Evolutionary conservation across 768 basidiomycete genomes (phyloP).

Genomic region (Lactarius sp.): DNA sequence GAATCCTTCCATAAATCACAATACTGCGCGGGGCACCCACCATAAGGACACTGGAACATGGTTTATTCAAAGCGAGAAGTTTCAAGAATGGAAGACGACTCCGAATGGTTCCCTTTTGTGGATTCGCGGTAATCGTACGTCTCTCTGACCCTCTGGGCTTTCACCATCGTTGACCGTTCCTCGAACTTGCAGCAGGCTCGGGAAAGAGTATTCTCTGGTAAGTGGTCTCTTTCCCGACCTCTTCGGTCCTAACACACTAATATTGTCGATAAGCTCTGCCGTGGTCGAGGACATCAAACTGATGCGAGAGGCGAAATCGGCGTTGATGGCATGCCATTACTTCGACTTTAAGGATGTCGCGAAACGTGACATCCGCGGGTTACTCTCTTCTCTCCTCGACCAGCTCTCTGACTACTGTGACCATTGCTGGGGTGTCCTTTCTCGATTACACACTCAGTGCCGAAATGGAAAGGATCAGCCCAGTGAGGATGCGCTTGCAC

Average conservation of each 20-base stretch:
- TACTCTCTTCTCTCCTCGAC: neutral
- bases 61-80: too few relatives aligned
- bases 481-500: too few relatives aligned
- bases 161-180: neutral
- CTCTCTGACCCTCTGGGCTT: neutral
- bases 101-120: neutral
- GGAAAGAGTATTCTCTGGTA: neutral
- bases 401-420: neutral
- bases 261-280: too few relatives aligned
- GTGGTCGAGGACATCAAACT: too few relatives aligned
- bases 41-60: too few relatives aligned
- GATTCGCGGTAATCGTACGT: neutral
- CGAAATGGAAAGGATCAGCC: neutral
- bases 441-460: neutral
- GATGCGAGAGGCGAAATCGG: neutral
- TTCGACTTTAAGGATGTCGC: neutral
- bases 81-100: too few relatives aligned
- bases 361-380: neutral
- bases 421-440: neutral
- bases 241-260: too few relatives aligned
- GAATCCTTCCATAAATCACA: too few relatives aligned
- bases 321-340: neutral
- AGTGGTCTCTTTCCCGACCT: neutral
- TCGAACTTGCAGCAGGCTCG: neutral
- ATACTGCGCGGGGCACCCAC: too few relatives aligned